Base-by-base conservation (phyloP, 495 filamentous ascomycete genomes). In the Pyronema omphalodes region DNA sequence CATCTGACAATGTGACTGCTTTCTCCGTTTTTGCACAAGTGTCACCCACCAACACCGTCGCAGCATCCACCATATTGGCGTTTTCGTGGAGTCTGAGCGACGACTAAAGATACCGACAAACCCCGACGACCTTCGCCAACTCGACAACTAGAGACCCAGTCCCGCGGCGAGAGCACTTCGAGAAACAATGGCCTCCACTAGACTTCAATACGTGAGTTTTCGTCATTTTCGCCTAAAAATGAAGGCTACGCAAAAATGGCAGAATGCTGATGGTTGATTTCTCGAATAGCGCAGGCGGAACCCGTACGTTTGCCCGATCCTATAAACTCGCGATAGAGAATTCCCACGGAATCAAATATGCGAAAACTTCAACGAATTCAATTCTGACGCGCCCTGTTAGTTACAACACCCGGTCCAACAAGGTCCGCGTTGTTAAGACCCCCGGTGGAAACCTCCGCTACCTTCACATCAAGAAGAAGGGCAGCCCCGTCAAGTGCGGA, bases 381-480 rank as follows among this genome's bases (percentile, higher is more conserved):
- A 43, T 53, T 37, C 44, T 62, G 43, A 57, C 29, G 51, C 50
- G 43, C 43, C 53, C 46, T n/a, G 43, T 60, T 62, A 86, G 83
- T 65, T 96, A 94, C 82, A 95, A 94, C 77, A 94, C 89, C 72
- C 75, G 78, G 70, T 91, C 85, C 68, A 95, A 98, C 83, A 87
- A 85, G 74, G 87, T 89, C 70, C 84, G 91, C 69, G 77, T 95
- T 70, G 70, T 94, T 74, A 91, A 87, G 77, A 98, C 91, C 56
- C 91, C 91, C 55, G 91, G 91, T 69, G 91, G 91, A 68, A 76
- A 86, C 70, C 81, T 93, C 59, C 83, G 88, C 67, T 82, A 93
- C 67, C 85, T 95, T 62, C 88, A 96, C 81, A 86, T 93, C 76
- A 95, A 95, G 83, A 96, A 96, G 83, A 82, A 81, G 72, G 88